These are phyloP conservation scores for Trametes coccinea DNA, from an alignment of 768 basidiomycete species.

Conservation along the genomic window DNA sequence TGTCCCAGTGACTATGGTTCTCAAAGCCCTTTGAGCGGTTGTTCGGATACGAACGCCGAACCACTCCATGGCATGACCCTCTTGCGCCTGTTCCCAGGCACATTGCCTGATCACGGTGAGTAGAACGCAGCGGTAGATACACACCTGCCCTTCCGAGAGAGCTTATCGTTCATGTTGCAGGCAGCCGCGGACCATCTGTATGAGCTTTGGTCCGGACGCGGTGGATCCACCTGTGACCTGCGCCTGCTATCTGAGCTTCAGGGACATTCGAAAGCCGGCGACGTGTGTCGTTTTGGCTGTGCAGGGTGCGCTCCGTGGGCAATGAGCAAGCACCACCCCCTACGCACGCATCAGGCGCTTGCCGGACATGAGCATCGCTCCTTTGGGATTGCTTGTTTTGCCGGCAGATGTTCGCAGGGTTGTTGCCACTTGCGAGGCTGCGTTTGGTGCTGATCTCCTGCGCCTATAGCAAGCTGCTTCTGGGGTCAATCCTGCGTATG, in stretches of 20 bases:
- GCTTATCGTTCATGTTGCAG: constrained; percentile 15
- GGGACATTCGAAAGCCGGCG: constrained; percentile 11
- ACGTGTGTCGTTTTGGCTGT: constrained; percentile 8
- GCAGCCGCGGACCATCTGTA: constrained; percentile 11
- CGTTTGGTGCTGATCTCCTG: constrained; percentile 13
- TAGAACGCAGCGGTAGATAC: constrained; percentile 6
- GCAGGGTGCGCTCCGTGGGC: not conserved
- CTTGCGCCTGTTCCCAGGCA: not conserved
- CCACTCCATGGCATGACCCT: constrained; percentile 10
- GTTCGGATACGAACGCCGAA: constrained; percentile 9
- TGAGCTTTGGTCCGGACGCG: constrained; percentile 10
- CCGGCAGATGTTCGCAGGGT: not conserved
- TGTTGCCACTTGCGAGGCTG: not conserved
- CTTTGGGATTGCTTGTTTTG: constrained; percentile 11
- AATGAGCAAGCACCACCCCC: not conserved
- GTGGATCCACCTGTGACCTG: constrained; percentile 7
- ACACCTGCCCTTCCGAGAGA: constrained; percentile 1
- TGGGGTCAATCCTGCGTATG: not conserved
- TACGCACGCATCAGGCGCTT: constrained; percentile 16
- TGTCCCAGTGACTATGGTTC: constrained; percentile 7
- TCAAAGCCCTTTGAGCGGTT: not conserved
- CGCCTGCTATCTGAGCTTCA: constrained; percentile 9
- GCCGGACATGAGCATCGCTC: constrained; percentile 6
- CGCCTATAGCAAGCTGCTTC: constrained; percentile 4
- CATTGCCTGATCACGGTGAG: constrained; percentile 16